Evolutionary conservation across 1,284 basidiomycete species (phyloP), one percentile per base, ranked within the genome.

Genomic region (Boletus smithii): DNA sequence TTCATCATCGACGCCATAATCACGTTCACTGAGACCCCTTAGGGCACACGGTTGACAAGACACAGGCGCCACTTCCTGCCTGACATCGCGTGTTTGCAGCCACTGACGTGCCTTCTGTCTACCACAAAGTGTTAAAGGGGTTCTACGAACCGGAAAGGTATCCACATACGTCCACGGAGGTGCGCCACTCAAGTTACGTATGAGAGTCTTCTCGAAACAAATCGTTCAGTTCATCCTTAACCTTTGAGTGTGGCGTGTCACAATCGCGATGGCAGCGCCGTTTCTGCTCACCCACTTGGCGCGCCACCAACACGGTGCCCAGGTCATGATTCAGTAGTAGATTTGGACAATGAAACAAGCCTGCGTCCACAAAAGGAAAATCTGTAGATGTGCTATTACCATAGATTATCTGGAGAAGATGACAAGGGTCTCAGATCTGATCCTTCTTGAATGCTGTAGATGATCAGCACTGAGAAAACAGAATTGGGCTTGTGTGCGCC

Each of bases 51-150:
- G 4, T 44, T 24, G 37, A 51, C 42, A 35, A 31, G 30, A 49
- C 46, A 42, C 44, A 22, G 24, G 29, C 48, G 56, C 62, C 60
- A 63, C 59, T 30, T 48, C 59, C 61, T 51, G 46, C 51, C 44
- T n/a, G 32, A 37, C 50, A 53, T 48, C 63, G 55, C 63, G 47
- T 65, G 61, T 56, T 47, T 0, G 3, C 38, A 57, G 48, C 58
- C 58, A 50, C 48, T 44, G 44, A 53, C 43, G 42, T 45, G 36
- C 13, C 37, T 37, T 31, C 9, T 18, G n/a, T 37, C 30, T 13
- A 40, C 48, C 40, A 49, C 58, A 48, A 63, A 56, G 46, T 45
- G 33, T 32, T 18, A 14, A 43, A 44, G n/a, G 34, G 39, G 39
- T 40, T 18, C 26, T 22, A 42, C 13, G 24, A 30, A 32, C 30